phyloP scores from a whole-genome alignment of 495 filamentous ascomycete species.

The Clavariopsis aquatica region DNA sequence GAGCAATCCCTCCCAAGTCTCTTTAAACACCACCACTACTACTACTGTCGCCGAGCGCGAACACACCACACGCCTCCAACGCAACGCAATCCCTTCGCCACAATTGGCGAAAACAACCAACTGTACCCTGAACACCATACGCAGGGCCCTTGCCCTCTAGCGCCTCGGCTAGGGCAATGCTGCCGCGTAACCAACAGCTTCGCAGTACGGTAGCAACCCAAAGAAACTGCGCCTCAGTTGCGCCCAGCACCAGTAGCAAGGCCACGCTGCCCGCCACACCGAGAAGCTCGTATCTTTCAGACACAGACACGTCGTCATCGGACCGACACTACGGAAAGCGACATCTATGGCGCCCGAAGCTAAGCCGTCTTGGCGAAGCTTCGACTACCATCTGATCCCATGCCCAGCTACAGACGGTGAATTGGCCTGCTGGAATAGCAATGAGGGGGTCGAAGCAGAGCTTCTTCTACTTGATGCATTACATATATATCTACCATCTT shows the following conservation, averaged over 20 bases:
- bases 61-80: not conserved
- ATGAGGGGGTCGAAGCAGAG: not conserved
- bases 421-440: not conserved
- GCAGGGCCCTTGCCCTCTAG: not conserved
- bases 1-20: too few relatives aligned
- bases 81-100: not conserved
- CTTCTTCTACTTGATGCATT: conserved; percentile 22
- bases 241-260: not conserved
- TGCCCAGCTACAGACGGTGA: conserved; percentile 3
- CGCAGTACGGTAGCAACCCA: too few relatives aligned
- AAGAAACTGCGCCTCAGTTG: too few relatives aligned
- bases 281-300: not conserved
- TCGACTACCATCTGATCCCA: not conserved
- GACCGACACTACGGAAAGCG: not conserved
- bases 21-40: too few relatives aligned
- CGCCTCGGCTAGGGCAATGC: not conserved
- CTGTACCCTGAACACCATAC: too few relatives aligned
- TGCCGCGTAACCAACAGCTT: too few relatives aligned
- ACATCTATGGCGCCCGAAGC: not conserved
- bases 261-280: not conserved
- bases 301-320: not conserved
- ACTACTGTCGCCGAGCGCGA: not conserved
- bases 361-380: conserved; percentile 28
- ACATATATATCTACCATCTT: conserved; percentile 6
- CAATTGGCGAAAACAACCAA: conserved; percentile 24